Conservation (phyloP, 768 basidiomycete species). For the Boletus reticuloceps region DNA sequence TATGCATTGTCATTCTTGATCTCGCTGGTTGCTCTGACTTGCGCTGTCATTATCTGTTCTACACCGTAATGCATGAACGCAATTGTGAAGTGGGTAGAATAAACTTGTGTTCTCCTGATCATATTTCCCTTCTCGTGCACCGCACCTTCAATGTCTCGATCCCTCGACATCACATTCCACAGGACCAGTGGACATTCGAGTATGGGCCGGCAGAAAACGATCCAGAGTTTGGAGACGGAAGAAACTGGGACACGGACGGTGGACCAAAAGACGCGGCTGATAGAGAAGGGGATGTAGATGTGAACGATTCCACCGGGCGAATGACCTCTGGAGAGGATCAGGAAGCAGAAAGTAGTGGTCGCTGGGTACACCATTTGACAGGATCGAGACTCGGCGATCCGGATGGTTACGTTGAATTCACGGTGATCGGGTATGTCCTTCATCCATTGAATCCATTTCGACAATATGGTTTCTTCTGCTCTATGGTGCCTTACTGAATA, state of each 20-base stretch:
- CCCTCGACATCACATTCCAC: slow-evolving; percentile 86
- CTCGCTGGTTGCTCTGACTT: neutral
- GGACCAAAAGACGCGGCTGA: slow-evolving; percentile 1
- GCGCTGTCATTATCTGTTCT: neutral
- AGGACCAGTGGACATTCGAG: slow-evolving; percentile 80
- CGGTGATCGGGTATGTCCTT: slow-evolving; percentile 68
- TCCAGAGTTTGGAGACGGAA: slow-evolving; percentile 57
- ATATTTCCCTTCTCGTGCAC: slow-evolving; percentile 85
- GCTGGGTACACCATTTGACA: slow-evolving; percentile 77
- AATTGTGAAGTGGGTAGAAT: slow-evolving; percentile 71
- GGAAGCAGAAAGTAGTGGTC: slow-evolving; percentile 53
- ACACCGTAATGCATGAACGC: neutral
- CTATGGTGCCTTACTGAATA: slow-evolving; percentile 2
- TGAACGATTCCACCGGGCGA: slow-evolving; percentile 1
- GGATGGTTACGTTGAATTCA: slow-evolving; percentile 72
- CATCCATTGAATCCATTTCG: neutral
- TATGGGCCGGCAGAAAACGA: slow-evolving; percentile 81
- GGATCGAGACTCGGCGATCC: slow-evolving; percentile 66
- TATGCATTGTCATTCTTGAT: slow-evolving; percentile 33
- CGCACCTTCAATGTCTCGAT: slow-evolving; percentile 95
- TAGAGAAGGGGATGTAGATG: slow-evolving; percentile 7
- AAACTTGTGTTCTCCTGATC: slow-evolving; percentile 88
- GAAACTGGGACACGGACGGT: slow-evolving; percentile 21
- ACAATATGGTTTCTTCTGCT: neutral
- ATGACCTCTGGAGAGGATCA: slow-evolving; percentile 21